These are phyloP conservation scores for Dryas integrifolia DNA, from an alignment of 331 rosid species.

Conservation along the genomic window DNA sequence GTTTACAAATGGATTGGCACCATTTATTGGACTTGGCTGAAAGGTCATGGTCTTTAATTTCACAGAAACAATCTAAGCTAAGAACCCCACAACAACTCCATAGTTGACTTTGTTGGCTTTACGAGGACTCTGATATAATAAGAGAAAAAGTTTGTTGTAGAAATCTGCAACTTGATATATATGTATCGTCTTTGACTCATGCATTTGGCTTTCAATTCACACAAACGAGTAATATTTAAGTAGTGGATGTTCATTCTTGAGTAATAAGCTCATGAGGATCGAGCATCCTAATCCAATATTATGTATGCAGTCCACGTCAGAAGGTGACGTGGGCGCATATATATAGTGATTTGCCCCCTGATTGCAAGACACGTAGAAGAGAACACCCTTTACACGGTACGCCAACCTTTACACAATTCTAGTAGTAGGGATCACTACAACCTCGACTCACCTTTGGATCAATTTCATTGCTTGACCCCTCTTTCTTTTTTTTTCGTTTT, in stretches of 20 bases:
- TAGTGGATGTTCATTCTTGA: no score
- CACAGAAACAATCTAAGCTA: not conserved
- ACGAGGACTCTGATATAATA: no score
- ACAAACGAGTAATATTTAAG: no score
- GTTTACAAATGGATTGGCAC: not conserved
- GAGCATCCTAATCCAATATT: not conserved
- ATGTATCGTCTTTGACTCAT: no score
- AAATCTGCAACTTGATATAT: no score
- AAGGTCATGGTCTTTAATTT: not conserved
- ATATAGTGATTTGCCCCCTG: not conserved
- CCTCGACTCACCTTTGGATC: no score
- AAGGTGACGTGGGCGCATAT: not conserved
- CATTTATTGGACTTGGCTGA: conserved; percentile 1
- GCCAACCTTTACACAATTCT: no score
- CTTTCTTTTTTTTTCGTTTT: no score
- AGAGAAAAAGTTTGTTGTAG: no score
- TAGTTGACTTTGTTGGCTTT: not conserved
- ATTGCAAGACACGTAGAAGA: conserved; percentile 11
- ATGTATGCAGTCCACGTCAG: conserved; percentile 3
- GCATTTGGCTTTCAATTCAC: no score
- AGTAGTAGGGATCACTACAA: no score
- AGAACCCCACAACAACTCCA: conserved; percentile 12
- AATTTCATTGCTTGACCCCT: no score
- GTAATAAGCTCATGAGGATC: not conserved
- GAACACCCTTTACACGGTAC: not conserved